Percentiles rank a stretch among this genome's conserved stretches.
phyloP scores from a whole-genome alignment of 2,329 filamentous ascomycete species.

The Purpureocillium takamizusanense region DNA sequence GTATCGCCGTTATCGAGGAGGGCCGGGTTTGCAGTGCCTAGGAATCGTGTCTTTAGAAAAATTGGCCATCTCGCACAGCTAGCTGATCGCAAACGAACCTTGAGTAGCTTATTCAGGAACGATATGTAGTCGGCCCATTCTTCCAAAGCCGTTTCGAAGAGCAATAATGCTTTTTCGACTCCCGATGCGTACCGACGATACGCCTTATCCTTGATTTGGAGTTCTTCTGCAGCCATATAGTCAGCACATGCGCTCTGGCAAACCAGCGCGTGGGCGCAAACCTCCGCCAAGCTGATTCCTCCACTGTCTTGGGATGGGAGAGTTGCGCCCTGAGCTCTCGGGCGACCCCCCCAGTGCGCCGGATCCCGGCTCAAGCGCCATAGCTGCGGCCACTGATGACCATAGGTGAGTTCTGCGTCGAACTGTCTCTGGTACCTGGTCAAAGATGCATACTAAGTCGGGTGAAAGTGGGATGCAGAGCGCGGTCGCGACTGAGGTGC shows the following conservation, averaged over 20 bases:
- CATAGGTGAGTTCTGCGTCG: slow-evolving; percentile 4
- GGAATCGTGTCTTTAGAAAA: slow-evolving; percentile 2
- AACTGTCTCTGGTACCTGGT: neutral
- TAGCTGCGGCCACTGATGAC: slow-evolving; percentile 23
- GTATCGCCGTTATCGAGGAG: slow-evolving; percentile 60
- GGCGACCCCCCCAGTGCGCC: slow-evolving; percentile 59
- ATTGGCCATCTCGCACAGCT: neutral
- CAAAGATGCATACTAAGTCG: slow-evolving; percentile 2
- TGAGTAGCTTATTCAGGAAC: slow-evolving; percentile 82
- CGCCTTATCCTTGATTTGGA: slow-evolving; percentile 50
- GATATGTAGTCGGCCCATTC: slow-evolving; percentile 99
- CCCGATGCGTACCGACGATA: slow-evolving; percentile 85
- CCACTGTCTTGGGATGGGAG: slow-evolving; percentile 67
- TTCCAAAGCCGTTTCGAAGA: slow-evolving; percentile 89
- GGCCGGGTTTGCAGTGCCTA: slow-evolving; percentile 85
- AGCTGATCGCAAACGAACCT: slow-evolving; percentile 42
- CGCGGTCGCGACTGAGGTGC: neutral
- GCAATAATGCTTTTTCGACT: slow-evolving; percentile 75
- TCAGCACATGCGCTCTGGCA: neutral
- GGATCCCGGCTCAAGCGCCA: slow-evolving; percentile 55
- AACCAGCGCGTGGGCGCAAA: slow-evolving; percentile 31
- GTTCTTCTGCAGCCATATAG: slow-evolving; percentile 35
- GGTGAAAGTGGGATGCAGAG: neutral
- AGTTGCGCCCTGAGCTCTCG: slow-evolving; percentile 74
- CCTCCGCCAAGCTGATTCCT: slow-evolving; percentile 70